A percentile compares a stretch with the other conserved stretches of the same genome.
Evolutionary conservation across 352 stramenopile species (phyloP).

Genomic region (Detonula confervacea): DNA sequence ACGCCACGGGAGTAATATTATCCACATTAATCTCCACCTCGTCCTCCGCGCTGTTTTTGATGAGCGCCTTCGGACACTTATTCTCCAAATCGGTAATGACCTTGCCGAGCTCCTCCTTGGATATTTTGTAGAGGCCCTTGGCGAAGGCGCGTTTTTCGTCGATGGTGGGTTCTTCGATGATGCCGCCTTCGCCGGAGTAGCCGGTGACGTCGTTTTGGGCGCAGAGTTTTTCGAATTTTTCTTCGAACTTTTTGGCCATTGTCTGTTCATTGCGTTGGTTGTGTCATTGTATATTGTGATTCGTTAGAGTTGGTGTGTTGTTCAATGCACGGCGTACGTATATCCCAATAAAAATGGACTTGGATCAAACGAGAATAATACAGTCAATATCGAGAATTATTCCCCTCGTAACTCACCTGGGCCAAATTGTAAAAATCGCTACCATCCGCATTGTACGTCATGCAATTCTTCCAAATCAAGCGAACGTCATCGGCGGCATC

Average conservation of each 20-base stretch:
- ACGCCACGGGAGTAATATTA: constrained; percentile 66
- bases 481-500: constrained; percentile 83
- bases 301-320: too few relatives aligned
- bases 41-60: constrained; percentile 81
- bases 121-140: constrained; percentile 84
- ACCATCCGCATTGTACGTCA: constrained; percentile 86
- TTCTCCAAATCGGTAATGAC: constrained; percentile 80
- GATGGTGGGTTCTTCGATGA: constrained; percentile 53
- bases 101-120: constrained; percentile 84
- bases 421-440: constrained; percentile 86
- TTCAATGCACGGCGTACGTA: too few relatives aligned
- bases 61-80: constrained; percentile 77
- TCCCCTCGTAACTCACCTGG: too few relatives aligned
- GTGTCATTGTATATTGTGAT: too few relatives aligned
- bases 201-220: constrained; percentile 38
- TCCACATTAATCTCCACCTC: constrained; percentile 86
- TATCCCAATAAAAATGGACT: too few relatives aligned
- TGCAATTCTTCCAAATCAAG: constrained; percentile 89
- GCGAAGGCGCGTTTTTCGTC: constrained; percentile 85
- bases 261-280: too few relatives aligned
- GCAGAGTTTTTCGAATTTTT: constrained; percentile 79
- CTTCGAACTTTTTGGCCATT: constrained; percentile 86
- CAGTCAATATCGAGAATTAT: too few relatives aligned
- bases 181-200: constrained; percentile 18
- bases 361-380: too few relatives aligned